Evolutionary conservation across 164 flowering plant genomes (phyloP).

Genomic region (Warburgia ugandensis): DNA sequence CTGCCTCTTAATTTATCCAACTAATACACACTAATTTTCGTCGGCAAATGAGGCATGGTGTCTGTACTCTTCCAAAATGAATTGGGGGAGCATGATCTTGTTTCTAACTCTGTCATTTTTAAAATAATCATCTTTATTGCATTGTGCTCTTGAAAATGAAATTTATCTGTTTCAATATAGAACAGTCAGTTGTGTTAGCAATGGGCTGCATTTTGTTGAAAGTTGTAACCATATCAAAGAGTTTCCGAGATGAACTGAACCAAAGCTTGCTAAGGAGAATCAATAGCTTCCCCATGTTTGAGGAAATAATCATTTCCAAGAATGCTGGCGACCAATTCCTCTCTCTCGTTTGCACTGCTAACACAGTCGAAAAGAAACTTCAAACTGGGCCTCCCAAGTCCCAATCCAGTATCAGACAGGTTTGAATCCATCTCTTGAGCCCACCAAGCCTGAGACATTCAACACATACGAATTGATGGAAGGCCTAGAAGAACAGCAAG

Average conservation of each 20-base stretch:
- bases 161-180: too few relatives aligned
- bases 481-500: constrained; percentile 17
- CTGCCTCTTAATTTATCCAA: too few relatives aligned
- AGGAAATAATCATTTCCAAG: constrained; percentile 13
- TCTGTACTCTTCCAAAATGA: too few relatives aligned
- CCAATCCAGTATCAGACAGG: background rate
- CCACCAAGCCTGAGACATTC: constrained; percentile 7
- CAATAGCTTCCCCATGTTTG: constrained; percentile 11
- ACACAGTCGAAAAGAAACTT: constrained; percentile 9
- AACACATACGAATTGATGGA: constrained; percentile 22
- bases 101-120: too few relatives aligned
- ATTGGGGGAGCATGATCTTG: too few relatives aligned
- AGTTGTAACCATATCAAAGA: constrained; percentile 14
- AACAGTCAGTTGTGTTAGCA: too few relatives aligned
- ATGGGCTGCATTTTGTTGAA: constrained; percentile 33
- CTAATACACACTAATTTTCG: too few relatives aligned
- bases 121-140: too few relatives aligned
- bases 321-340: constrained; percentile 17
- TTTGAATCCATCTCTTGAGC: background rate
- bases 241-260: constrained; percentile 19
- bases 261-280: constrained; percentile 10
- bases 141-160: too few relatives aligned
- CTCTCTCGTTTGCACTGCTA: constrained; percentile 17
- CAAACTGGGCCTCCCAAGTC: constrained; percentile 1
- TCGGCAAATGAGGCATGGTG: too few relatives aligned